Evolutionary conservation across 768 basidiomycete genomes (phyloP), one percentile per base, ranked within the genome.

Genomic region (Tricholoma flavovirens): DNA sequence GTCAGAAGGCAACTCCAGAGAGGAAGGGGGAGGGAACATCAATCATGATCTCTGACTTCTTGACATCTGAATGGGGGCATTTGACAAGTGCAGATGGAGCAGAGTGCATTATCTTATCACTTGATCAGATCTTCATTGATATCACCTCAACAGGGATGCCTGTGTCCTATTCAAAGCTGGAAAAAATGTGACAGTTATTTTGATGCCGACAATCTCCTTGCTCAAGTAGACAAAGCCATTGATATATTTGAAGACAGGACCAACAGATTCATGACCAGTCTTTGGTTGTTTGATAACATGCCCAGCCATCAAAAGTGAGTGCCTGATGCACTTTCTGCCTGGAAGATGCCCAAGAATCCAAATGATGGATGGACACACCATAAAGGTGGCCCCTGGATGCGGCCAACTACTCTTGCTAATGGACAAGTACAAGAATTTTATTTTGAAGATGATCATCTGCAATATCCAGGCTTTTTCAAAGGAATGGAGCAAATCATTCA

Each of bases 401-500:
- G 24, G 24, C 3, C 24, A 26, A 26, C 24, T 5, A 36, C 12
- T 5, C 49, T 69, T 10, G 35, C 59, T 1, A 57, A 70, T 61
- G 59, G 64, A 4, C 4, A 50, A 24, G 12, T 56, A 19, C 73
- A 76, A 49, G 35, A 56, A 22, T 62, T 77, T 8, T 75, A 75
- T 59, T 75, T 61, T 55, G 55, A 58, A 2, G 59, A 26, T 19
- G 53, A 69, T 46, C 70, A 73, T 55, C 65, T 61, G 8, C 60
- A 61, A 24, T 60, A 62, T 48, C 67, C 71, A 6, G 67, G 70
- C 10, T 64, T 56, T 60, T 75, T 74, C 60, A 74, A 74, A 58
- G 70, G 74, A n/a, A 74, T 73, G 71, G 66, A 71, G 50, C 24
- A 54, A n/a, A 65, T 67, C 14, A 58, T 66, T 24, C 8, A 19